Evolutionary conservation across 768 basidiomycete species (phyloP).

Genomic region (Pleurotus giganteus): DNA sequence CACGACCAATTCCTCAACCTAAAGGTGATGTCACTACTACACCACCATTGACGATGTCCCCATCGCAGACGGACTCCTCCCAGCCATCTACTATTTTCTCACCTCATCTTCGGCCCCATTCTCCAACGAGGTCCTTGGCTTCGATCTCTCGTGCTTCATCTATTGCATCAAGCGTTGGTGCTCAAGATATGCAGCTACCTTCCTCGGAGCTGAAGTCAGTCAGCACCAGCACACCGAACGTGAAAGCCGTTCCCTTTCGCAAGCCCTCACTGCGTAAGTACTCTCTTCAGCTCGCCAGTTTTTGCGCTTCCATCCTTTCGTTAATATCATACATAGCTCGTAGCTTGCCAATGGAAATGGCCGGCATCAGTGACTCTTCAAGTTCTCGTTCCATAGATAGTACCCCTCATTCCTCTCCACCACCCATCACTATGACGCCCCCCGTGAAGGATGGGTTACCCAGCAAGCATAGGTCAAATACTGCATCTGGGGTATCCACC

Average conservation of each 20-base stretch:
- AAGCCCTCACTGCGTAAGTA: background rate
- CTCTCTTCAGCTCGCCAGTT: background rate
- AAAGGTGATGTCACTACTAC: background rate
- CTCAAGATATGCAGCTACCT: conserved; percentile 25
- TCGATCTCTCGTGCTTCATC: conserved; percentile 17
- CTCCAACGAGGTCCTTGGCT: conserved; percentile 1
- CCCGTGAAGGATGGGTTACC: background rate
- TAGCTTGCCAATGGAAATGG: background rate
- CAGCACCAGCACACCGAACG: background rate
- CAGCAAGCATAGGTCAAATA: no score
- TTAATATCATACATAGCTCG: background rate
- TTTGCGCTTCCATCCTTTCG: background rate
- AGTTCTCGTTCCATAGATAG: conserved; percentile 6
- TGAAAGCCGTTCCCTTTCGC: background rate
- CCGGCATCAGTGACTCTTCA: background rate
- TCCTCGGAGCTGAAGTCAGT: conserved; percentile 14
- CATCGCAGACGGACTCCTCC: conserved; percentile 3
- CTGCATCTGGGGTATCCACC: no score
- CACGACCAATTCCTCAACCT: background rate
- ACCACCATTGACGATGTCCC: conserved; percentile 2
- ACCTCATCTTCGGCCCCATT: background rate
- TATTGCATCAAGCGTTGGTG: conserved; percentile 23
- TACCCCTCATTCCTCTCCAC: background rate
- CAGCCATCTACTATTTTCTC: background rate
- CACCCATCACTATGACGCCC: background rate